Base-by-base conservation (phyloP, 2,329 filamentous ascomycete species). In the Fusarium subtropicale region DNA sequence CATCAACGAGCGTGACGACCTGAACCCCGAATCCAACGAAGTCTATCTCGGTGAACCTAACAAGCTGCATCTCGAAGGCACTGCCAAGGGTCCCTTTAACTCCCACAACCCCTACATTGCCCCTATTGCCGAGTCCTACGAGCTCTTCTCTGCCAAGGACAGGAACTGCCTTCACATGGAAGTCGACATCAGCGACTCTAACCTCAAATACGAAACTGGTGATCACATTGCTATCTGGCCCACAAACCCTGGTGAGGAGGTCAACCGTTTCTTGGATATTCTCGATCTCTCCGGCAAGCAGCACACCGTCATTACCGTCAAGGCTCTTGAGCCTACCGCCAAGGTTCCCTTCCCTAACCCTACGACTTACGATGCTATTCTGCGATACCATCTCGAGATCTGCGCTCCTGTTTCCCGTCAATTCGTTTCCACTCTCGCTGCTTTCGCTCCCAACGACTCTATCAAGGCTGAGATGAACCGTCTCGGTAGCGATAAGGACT, bases 141-240 rank as follows among this genome's bases (percentile, higher is more conserved):
- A 99, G 82, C 79, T 99, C 15, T 99, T 99, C 84, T 90, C 86
- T 52, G 91, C 92, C 80, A 93, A 94, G 80, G 92, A 94, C 76
- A 88, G 97, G 66, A 97, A 98, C 85, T 99, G 96, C 78, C 85
- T 99, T 71, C 97, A 99, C 81, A 90, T 98, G 87, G 97, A 99
- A 80, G 89, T 99, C 69, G 93, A 97, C 78, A 88, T 99, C 74
- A 91, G 90, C 75, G 92, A 89, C 73, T 97, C 94, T 55, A 97
- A 97, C 79, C 85, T 99, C 68, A 89, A 87, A 45, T 99, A 99
- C 84, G 93, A 97, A 75, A 99, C 96, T 54, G 96, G 96, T 79
- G 97, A 99, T 78, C 97, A 99, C 80, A 92, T 99, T 76, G 96
- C 96, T 42, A 83, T 99, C 75, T 99, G 97, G 97, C 96, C 97